These are phyloP conservation scores for Eurotiales sp. DNA, from an alignment of 2,329 filamentous ascomycete genomes.

Conservation along the genomic window DNA sequence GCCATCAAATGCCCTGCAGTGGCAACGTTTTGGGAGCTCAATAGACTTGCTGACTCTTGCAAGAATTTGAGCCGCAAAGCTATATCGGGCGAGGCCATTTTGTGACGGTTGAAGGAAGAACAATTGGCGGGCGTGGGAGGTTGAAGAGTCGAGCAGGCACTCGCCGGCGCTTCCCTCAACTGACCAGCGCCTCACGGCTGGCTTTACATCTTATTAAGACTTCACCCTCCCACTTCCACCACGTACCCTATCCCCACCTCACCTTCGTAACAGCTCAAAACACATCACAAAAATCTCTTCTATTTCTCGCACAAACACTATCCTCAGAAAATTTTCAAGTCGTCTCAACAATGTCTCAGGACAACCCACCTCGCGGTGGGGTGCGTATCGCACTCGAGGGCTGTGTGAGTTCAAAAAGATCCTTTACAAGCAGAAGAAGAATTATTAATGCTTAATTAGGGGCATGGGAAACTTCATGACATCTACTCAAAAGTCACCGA, in stretches of 20 bases:
- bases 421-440: background rate
- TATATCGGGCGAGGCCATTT: conserved; percentile 22
- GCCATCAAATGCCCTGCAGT: conserved; percentile 40
- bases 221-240: background rate
- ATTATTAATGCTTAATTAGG: conserved; percentile 48
- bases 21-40: conserved; percentile 32
- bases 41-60: conserved; percentile 30
- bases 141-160: no score
- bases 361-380: background rate
- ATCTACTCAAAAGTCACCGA: conserved; percentile 78
- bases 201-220: background rate
- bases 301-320: no score
- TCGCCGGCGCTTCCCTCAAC: background rate
- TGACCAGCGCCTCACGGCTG: background rate
- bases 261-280: background rate
- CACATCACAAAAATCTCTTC: no score
- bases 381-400: conserved; percentile 81
- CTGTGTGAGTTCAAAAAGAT: conserved; percentile 58
- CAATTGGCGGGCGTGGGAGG: background rate
- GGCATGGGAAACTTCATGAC: conserved; percentile 84
- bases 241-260: background rate
- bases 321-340: no score
- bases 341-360: background rate
- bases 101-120: no score
- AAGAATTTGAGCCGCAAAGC: conserved; percentile 33